Evolutionary conservation across 768 basidiomycete species (phyloP).

Genomic region (Lepiota brunneoincarnata): DNA sequence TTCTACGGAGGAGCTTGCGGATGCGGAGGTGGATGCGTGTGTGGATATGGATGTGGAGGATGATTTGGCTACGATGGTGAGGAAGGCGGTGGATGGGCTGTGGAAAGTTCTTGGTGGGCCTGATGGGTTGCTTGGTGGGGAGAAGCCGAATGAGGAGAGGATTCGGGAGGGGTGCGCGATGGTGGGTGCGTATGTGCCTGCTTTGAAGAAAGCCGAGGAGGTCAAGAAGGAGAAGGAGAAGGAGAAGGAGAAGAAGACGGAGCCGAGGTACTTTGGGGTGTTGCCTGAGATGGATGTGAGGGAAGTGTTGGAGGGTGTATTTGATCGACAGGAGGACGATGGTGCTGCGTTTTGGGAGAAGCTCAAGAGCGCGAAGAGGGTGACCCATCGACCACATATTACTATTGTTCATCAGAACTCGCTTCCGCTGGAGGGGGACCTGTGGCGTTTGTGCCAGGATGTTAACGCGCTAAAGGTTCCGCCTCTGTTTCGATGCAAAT

Average conservation of each 20-base stretch:
- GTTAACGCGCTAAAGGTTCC: constrained; percentile 35
- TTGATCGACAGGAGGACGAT: constrained; percentile 26
- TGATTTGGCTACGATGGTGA: constrained; percentile 50
- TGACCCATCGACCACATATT: constrained; percentile 71
- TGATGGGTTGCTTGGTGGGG: constrained; percentile 50
- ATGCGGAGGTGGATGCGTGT: constrained; percentile 58
- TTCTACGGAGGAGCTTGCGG: constrained; percentile 55
- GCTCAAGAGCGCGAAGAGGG: constrained; percentile 42
- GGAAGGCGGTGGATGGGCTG: constrained; percentile 57
- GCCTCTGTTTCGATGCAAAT: constrained; percentile 57
- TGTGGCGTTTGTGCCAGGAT: constrained; percentile 49
- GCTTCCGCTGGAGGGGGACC: constrained; percentile 20
- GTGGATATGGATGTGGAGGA: constrained; percentile 59
- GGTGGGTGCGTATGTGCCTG: constrained; percentile 31
- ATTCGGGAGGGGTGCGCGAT: constrained; percentile 57
- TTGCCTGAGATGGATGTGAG: constrained; percentile 69
- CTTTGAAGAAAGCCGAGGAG: constrained; percentile 21
- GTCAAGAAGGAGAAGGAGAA: constrained; percentile 29
- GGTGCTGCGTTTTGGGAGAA: constrained; percentile 42
- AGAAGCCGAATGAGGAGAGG: constrained; percentile 49
- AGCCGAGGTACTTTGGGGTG: constrained; percentile 76
- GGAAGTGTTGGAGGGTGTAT: constrained; percentile 38
- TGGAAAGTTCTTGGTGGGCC: constrained; percentile 3
- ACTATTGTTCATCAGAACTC: constrained; percentile 77
- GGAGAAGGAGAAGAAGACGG: constrained; percentile 29